Evolutionary conservation across 129 eudicot genomes (phyloP).

Genomic region (Helianthus tuberosus): DNA sequence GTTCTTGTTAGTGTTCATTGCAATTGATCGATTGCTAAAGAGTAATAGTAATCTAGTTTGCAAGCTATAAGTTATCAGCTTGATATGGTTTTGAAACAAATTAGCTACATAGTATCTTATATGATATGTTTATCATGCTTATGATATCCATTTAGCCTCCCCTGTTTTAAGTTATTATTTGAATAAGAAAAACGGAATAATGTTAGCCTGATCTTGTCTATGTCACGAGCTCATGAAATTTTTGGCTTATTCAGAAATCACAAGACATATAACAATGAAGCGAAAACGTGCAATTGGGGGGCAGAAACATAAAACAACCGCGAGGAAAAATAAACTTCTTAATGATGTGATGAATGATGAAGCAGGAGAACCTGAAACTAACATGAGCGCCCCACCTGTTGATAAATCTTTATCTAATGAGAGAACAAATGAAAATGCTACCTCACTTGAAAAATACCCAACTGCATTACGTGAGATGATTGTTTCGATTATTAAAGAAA

Average conservation of each 20-base stretch:
- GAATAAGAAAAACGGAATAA: conserved; percentile 15
- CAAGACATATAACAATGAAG: conserved; percentile 39
- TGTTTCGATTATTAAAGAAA: conserved; percentile 34
- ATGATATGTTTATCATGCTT: too few relatives aligned
- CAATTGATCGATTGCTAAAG: too few relatives aligned
- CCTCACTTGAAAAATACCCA: too few relatives aligned
- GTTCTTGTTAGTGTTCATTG: too few relatives aligned
- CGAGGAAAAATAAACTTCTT: conserved; percentile 26
- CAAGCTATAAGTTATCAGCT: too few relatives aligned
- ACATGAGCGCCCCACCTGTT: conserved; percentile 24
- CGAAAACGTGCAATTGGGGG: conserved; percentile 57
- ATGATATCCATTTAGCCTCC: too few relatives aligned
- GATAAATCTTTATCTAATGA: conserved; percentile 21
- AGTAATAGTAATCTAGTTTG: too few relatives aligned
- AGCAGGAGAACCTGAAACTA: conserved; percentile 34
- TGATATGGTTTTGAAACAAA: too few relatives aligned
- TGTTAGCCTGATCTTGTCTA: conserved; percentile 6
- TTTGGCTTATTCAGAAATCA: conserved; percentile 5
- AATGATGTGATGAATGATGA: conserved; percentile 43
- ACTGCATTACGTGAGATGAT: conserved; percentile 3
- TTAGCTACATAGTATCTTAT: too few relatives aligned
- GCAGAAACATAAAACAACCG: conserved; percentile 41
- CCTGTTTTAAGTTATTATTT: not conserved
- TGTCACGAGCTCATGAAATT: not conserved
- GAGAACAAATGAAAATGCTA: not conserved